Base-by-base conservation (phyloP, 73 alveolate genomes). In the Paramecium caudatum region DNA sequence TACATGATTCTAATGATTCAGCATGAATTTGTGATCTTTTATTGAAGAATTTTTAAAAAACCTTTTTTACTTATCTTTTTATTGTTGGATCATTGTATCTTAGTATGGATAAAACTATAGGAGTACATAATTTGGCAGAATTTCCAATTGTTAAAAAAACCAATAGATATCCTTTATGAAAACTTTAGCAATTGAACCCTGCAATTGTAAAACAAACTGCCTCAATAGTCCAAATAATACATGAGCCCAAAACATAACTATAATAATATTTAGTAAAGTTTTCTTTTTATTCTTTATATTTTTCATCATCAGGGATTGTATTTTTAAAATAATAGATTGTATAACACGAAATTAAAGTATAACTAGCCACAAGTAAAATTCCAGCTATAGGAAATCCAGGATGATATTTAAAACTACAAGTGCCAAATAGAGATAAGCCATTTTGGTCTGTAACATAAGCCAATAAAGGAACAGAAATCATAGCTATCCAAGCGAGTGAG, bases 31-130 rank as follows among this genome's bases (percentile, higher is more conserved):
- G 3, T 6, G 4, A 4, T 15, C 12, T 7, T 21, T 19, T 5
- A 3, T n/a, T 19, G 3, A 61, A 47, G 23, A 50, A 19, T 47
- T 61, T 30, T 1, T 23, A 65, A 30, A 47, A 46, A 39, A 39
- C 9, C 21, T 82, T 43, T 13, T 43, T 37, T 10, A 82, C 82
- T 48, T 48, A 34, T 62, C 74, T 82, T 25, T 86, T 86, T 21
- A 86, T 86, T 12, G 88, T 63, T 9, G 93, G 93, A 47, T 86
- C 93, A 43, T 86, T 36, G 33, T 86, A 86, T 25, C 93, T 70
- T 15, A 86, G 34, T 7, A 86, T 39, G 9, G 90, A 62, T 47
- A 82, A 46, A 46, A 86, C 85, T 12, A 86, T 21, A 16, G 93
- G 93, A 19, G 93, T 86, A 16, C 93, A 70, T 34, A 86, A 46